Evolutionary conservation across 1,139 yeast species (phyloP), one percentile per base, ranked within the genome.

Genomic region (Diutina scorzettiae): DNA sequence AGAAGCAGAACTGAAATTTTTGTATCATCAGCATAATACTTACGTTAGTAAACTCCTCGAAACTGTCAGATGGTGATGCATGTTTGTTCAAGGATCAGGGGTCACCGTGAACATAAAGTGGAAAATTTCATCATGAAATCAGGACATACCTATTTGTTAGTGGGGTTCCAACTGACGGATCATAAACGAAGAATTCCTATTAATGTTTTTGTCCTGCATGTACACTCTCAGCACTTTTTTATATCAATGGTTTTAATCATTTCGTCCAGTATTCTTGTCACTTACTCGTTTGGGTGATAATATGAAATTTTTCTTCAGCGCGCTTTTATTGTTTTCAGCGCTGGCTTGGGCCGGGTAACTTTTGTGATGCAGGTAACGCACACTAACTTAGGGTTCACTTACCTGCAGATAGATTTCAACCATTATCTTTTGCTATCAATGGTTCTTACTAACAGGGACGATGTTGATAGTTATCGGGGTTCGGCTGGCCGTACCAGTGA

Each of bases 21-120:
- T 63, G 64, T 73, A 60, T 80, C 87, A 80, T 80, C 86, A 31
- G 17, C 18, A 28, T 3, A 6, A 37, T n/a, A 25, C 36, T 34
- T 21, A 40, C 39, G 39, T 23, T 34, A 23, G 39, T 34, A 24
- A 8, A 37, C 20, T 33, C 25, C 21, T 14, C n/a, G 9, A 21
- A 45, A 33, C 37, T 37, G 52, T 81, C 91, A 81, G 91, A 79
- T 81, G 93, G 93, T 81, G 91, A 81, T 81, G 93, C 93, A 81
- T 81, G 91, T 76, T 47, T 60, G 71, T 69, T 76, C 77, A 62
- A 64, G 73, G 76, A 60, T 70, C 76, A 70, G 72, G 81, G 66
- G 61, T 78, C 85, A 73, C 84, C 78, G 71, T 76, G 66, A 65
- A 59, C 55, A 58, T 56, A 59, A 63, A 59, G 63, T 69, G 62